These are phyloP conservation scores for Phialophora verrucosa DNA, from an alignment of 2,329 filamentous ascomycete genomes.

Conservation along the genomic window DNA sequence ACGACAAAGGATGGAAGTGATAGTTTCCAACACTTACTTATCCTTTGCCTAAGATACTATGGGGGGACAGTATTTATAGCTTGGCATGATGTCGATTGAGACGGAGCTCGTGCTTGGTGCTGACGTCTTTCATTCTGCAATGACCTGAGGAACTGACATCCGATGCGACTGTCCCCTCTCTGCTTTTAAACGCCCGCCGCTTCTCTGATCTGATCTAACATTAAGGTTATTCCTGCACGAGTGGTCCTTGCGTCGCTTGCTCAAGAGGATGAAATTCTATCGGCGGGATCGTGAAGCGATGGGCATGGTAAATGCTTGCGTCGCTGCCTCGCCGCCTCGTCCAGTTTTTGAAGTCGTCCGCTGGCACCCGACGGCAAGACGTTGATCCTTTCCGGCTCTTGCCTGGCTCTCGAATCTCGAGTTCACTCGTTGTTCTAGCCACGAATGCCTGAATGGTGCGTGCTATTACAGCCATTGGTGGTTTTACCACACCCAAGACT, in stretches of 20 bases:
- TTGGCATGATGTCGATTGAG: not conserved
- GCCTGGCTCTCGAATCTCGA: too few species aligned
- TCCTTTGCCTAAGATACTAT: not conserved
- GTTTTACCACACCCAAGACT: not conserved
- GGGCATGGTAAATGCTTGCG: too few species aligned
- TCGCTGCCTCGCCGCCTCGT: not conserved
- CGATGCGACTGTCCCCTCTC: not conserved
- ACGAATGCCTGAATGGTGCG: too few species aligned
- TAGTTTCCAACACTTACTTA: not conserved
- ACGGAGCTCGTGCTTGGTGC: conserved; percentile 1
- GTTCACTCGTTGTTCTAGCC: not conserved
- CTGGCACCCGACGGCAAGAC: not conserved
- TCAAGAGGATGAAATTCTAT: not conserved
- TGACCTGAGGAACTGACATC: conserved; percentile 8
- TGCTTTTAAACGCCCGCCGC: not conserved
- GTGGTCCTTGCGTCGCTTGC: not conserved
- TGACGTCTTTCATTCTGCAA: conserved; percentile 32
- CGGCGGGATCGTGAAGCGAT: too few species aligned
- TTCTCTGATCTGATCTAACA: not conserved
- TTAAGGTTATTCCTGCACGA: not conserved
- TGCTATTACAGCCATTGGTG: not conserved
- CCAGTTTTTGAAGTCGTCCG: not conserved
- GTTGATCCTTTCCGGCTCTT: not conserved
- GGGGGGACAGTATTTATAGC: not conserved
- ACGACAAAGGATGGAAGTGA: not conserved